Base-by-base conservation (phyloP, 1,284 basidiomycete genomes). In the Coriolopsis trogii region DNA sequence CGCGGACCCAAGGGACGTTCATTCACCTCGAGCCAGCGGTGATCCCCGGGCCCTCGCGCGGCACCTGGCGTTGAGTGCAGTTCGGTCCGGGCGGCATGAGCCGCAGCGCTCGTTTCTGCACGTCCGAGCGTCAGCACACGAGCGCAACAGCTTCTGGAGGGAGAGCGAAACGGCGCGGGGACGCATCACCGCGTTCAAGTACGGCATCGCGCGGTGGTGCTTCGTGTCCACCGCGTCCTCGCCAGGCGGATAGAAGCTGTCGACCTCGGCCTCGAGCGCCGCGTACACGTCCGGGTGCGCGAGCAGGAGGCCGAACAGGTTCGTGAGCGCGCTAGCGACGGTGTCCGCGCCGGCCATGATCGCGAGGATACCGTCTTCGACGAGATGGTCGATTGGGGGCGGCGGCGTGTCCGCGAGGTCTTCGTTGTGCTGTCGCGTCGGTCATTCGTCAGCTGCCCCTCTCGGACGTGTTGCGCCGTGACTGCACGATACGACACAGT, bases 81-180 rank as follows among this genome's bases (percentile, higher is more conserved):
- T 74, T 76, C 9, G 76, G 72, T 10, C 84, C 69, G 9, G 82
- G 73, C 10, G 85, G 80, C 38, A 74, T 73, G 30, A 86, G 67
- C 40, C 85, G 73, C 38, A 87, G 61, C 0, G 75, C 63, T 87
- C 84, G 38, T 84, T 82, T 51, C 84, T 86, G 63, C 21, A 56
- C 47, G 42, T n/a, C n/a, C n/a, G n/a, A n/a, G n/a, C n/a, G n/a
- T n/a, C 3, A 16, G 33, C 2, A 36, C 29, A 10, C 9, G 0
- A 41, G n/a, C 23, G 15, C 24, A 36, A 20, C 2, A 45, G 15
- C 18, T 6, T 23, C 3, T 30, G 5, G 13, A 6, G 2, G 15
- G 9, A 24, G 3, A 46, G 56, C 16, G 9, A 10, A 6, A 24
- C 28, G 7, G 21, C 36, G 21, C n/a, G 9, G 5, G 23, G 4